Evolutionary conservation across 257 asterid genomes (phyloP), one percentile per base, ranked within the genome.

Genomic region (Fraxinus quadrangulata): DNA sequence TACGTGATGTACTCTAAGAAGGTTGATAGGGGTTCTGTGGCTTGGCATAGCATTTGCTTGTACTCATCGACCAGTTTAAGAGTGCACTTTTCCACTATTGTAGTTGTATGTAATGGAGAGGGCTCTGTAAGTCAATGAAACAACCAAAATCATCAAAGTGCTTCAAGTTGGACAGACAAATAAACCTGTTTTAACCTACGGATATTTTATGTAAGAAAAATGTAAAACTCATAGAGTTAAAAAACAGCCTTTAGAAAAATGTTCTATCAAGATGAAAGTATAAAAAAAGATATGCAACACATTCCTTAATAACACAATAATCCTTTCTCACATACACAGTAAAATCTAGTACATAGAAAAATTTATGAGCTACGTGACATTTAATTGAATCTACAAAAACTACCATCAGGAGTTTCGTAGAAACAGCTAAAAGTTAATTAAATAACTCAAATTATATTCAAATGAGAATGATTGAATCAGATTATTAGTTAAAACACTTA

Each of bases 31-130:
- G 98, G 97, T 84, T 93, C 98, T 0, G 98, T 91, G 80, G 98
- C 98, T 85, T 93, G 98, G 84, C 94, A 79, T 74, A 90, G 81
- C 98, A 94, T 92, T 86, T 93, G 95, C 75, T 90, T 93, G 70
- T 90, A 93, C 88, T 93, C 98, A 66, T 91, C 98, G 16, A 91
- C 97, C 83, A 93, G 88, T 80, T 93, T 93, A 67, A 91, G 92
- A 69, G 98, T 93, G 88, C 98, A 93, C 78, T 93, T 93, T 92
- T 93, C 98, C 92, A 93, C 98, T 72, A 93, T 91, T 19, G 98
- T 93, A 59, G 98, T 93, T 6, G 98, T 93, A 83, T 93, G 94
- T 83, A 93, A 78, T 3, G 98, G 98, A 67, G 98, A 93, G 72
- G 98, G 98, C 86, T 93, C 98, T 93, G 90, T 85, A 82, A 77